Evolutionary conservation across 1,284 basidiomycete genomes (phyloP).

Genomic region (Cutaneotrichosporon arboriforme): DNA sequence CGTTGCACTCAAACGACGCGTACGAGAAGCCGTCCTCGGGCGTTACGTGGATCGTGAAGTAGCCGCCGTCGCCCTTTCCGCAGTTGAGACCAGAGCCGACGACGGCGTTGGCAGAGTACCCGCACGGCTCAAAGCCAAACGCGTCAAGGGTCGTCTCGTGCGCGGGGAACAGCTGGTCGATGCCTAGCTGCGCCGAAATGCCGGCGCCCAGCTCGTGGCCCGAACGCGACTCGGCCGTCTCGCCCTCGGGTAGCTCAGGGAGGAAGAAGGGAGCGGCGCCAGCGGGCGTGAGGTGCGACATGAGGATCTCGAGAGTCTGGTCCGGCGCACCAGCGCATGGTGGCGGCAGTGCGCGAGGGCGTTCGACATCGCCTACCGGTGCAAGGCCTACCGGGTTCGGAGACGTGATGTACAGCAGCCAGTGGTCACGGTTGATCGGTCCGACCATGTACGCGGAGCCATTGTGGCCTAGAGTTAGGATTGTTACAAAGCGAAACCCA

Average conservation of each 20-base stretch:
- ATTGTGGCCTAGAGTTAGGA: constrained; percentile 48
- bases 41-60: constrained; percentile 98
- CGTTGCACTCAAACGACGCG: constrained; percentile 97
- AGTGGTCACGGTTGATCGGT: constrained; percentile 97
- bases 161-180: constrained; percentile 73
- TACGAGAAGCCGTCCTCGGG: constrained; percentile 97
- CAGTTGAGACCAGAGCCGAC: constrained; percentile 54
- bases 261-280: constrained; percentile 77
- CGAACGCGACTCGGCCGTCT: constrained; percentile 17
- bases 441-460: constrained; percentile 96
- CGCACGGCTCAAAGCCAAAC: constrained; percentile 92
- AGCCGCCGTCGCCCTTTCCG: constrained; percentile 59
- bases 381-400: constrained; percentile 46
- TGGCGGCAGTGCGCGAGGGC: constrained; percentile 4
- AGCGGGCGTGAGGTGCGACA: constrained; percentile 80
- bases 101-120: constrained; percentile 93
- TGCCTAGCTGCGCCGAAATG: constrained; percentile 71
- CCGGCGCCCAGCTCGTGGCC: constrained; percentile 61
- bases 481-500: constrained; percentile 37
- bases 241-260: constrained; percentile 33
- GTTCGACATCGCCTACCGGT: not conserved
- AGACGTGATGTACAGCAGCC: constrained; percentile 87
- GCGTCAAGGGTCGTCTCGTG: constrained; percentile 79
- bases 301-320: constrained; percentile 96
- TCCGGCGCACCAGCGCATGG: constrained; percentile 51